Base-by-base conservation (phyloP, 1,284 basidiomycete genomes). In the Pterulicium gracile region DNA sequence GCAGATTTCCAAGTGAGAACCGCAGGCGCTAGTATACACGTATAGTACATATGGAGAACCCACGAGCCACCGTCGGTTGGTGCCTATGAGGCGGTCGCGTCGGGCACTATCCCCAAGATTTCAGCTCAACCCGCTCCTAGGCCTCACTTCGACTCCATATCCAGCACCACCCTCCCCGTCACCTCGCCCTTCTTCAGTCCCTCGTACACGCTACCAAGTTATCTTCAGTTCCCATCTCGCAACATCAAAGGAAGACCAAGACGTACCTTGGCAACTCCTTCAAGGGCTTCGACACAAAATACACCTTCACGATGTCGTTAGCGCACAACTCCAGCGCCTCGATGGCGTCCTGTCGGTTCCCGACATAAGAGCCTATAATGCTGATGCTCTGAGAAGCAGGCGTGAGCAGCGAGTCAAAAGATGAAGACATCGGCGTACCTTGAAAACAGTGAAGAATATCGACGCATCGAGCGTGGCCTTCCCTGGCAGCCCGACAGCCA, bases 281-380 rank as follows among this genome's bases (percentile, higher is more conserved):
- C 42, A 83, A 62, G 2, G 64, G 61, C 51, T 66, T 64, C 19
- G 75, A 57, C 50, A 69, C 63, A 53, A 68, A 73, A 43, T 68
- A 65, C 51, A 73, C 75, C 58, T 68, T 73, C 44, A 87, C 79
- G 51, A 80, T 79, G 4, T 81, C 81, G 10, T 64, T 60, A 0
- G 77, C 76, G 4, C 76, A 83, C 47, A 87, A 66, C 13, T 72
- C 69, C 21, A 88, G 62, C 2, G 82, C 77, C 58, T 88, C 82
- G 35, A 71, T 63, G 17, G 73, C 71, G 52, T 87, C 84, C 55
- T 81, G 77, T 75, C 75, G 40, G 47, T 48, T 2, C 12, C 14
- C 20, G 3, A 34, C 12, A 40, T 35, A 69, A 3, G 71, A 72
- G 20, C 79, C 80, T n/a, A 76, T 58, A 49, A 87, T 66, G 21